phyloP scores from a whole-genome alignment of 106 monocot genomes.

The Cymbidium sinense region DNA sequence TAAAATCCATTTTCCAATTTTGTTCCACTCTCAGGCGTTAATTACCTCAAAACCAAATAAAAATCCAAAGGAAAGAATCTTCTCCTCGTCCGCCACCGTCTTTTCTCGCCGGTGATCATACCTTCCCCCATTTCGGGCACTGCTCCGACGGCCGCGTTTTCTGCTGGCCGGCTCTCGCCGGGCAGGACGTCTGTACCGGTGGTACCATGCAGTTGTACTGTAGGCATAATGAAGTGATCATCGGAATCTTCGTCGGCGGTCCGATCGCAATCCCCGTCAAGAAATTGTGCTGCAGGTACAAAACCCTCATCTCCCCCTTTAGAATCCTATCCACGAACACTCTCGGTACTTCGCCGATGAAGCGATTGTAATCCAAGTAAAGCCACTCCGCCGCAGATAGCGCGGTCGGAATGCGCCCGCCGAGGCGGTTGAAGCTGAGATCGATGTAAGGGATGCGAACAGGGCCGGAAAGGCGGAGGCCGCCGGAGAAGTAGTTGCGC shows the following conservation, averaged over 20 bases:
- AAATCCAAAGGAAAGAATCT: not conserved
- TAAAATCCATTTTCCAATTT: too few relatives aligned
- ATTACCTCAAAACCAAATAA: not conserved
- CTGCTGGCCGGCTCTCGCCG: conserved; percentile 34
- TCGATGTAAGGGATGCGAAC: conserved; percentile 37
- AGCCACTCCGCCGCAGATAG: conserved; percentile 42
- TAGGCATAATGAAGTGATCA: conserved; percentile 47
- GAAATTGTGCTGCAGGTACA: conserved; percentile 81
- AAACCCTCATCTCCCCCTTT: conserved; percentile 31
- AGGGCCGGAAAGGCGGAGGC: conserved; percentile 4
- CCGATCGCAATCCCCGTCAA: conserved; percentile 39
- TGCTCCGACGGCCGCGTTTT: conserved; percentile 41
- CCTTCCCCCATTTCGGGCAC: conserved; percentile 20
- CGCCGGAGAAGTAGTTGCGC: conserved; percentile 38
- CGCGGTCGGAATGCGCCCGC: conserved; percentile 36
- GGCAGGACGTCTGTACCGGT: conserved; percentile 37
- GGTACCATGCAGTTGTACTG: conserved; percentile 77
- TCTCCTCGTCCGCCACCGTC: not conserved
- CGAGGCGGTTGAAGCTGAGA: conserved; percentile 65
- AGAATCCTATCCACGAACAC: conserved; percentile 27
- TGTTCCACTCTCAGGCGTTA: not conserved
- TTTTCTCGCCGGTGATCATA: not conserved
- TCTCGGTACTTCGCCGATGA: conserved; percentile 50
- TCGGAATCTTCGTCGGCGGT: conserved; percentile 3
- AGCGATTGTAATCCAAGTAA: conserved; percentile 71